Evolutionary conservation across 2,329 filamentous ascomycete genomes (phyloP).

Genomic region (Colletotrichum somersetense): DNA sequence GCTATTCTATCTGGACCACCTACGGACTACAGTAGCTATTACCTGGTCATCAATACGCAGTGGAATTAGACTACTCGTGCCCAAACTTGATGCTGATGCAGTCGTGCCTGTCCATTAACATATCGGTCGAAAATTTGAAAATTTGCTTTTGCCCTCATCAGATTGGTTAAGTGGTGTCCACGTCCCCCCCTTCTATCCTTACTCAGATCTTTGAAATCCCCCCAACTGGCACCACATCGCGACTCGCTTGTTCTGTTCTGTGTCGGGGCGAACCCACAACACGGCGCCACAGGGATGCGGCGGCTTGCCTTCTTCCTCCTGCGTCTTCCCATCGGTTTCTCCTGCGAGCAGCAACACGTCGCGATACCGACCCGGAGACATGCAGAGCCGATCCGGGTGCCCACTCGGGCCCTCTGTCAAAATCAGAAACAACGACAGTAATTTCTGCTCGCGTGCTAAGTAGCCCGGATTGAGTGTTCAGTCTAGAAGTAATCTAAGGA

Average conservation of each 20-base stretch:
- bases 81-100: neutral
- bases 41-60: too few relatives aligned
- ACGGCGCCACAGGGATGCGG: too few relatives aligned
- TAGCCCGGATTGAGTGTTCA: too few relatives aligned
- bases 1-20: neutral
- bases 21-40: too few relatives aligned
- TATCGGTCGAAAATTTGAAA: neutral
- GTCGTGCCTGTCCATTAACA: neutral
- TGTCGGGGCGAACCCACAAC: neutral
- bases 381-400: too few relatives aligned
- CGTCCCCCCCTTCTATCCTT: slow-evolving; percentile 16
- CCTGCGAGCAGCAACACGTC: neutral
- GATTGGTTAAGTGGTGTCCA: slow-evolving; percentile 15
- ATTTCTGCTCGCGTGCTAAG: too few relatives aligned
- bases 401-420: neutral
- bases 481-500: too few relatives aligned
- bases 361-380: neutral
- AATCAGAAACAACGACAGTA: too few relatives aligned
- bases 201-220: slow-evolving; percentile 37
- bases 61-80: neutral
- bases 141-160: slow-evolving; percentile 14
- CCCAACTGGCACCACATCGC: neutral
- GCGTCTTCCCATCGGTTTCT: too few relatives aligned
- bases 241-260: neutral
- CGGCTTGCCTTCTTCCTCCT: too few relatives aligned